Percentiles rank a stretch among this genome's conserved stretches.
phyloP scores from a whole-genome alignment of 306 rosid species.

The Vachellia collinsii region DNA sequence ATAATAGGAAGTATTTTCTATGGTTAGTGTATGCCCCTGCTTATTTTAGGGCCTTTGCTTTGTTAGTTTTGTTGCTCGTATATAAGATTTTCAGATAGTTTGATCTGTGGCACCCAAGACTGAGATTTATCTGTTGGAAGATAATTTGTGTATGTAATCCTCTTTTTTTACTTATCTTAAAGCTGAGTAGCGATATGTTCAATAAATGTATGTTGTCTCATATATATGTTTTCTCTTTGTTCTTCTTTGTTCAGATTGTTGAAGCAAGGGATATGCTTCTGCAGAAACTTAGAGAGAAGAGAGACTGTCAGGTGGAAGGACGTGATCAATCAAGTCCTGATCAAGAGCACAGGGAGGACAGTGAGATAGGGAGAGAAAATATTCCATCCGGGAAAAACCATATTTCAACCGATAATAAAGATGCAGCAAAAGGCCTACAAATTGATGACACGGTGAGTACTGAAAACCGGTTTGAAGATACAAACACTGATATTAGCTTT shows the following conservation, averaged over 20 bases:
- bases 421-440: constrained; percentile 47
- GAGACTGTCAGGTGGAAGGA: constrained; percentile 42
- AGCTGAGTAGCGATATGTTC: constrained; percentile 11
- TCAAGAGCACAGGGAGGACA: constrained; percentile 44
- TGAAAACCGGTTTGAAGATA: constrained; percentile 56
- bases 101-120: constrained; percentile 15
- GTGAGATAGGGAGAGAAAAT: constrained; percentile 36
- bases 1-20: background rate
- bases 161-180: constrained; percentile 11
- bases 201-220: constrained; percentile 18
- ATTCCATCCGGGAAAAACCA: constrained; percentile 37
- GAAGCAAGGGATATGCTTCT: constrained; percentile 71
- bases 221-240: constrained; percentile 5
- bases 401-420: constrained; percentile 40
- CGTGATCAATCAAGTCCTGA: constrained; percentile 36
- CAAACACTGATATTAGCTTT: constrained; percentile 47
- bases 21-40: constrained; percentile 5
- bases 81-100: constrained; percentile 19
- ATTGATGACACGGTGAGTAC: constrained; percentile 48
- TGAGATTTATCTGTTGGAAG: constrained; percentile 13
- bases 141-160: constrained; percentile 12
- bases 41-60: background rate
- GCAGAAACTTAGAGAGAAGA: constrained; percentile 57
- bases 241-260: constrained; percentile 60
- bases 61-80: constrained; percentile 7